Evolutionary conservation across 768 basidiomycete species (phyloP).

Genomic region (Termitomyces bulborhizus): DNA sequence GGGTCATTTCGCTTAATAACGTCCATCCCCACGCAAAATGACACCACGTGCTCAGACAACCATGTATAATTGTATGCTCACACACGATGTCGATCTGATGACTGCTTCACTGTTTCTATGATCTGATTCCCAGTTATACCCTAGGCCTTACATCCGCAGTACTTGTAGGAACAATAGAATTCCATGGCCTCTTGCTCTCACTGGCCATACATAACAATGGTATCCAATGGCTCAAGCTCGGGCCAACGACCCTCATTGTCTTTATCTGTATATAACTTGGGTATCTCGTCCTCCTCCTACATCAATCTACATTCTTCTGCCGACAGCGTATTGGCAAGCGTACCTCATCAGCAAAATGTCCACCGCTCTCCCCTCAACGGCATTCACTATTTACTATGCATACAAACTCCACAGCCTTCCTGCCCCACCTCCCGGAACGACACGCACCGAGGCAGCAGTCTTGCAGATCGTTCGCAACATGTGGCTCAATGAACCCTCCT

Average conservation of each 20-base stretch:
- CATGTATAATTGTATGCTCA: no score
- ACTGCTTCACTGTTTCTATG: no score
- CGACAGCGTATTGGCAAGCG: neutral
- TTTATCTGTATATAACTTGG: neutral
- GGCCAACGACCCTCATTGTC: neutral
- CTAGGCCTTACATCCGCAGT: no score
- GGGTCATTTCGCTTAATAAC: no score
- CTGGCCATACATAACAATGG: no score
- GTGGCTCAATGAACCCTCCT: neutral
- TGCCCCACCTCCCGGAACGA: neutral
- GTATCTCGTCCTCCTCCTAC: neutral
- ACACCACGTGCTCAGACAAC: no score
- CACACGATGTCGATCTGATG: no score
- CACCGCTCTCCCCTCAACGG: neutral
- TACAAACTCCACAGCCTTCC: neutral
- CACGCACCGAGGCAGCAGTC: neutral
- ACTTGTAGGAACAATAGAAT: no score
- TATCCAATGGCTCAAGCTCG: neutral
- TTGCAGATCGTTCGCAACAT: neutral
- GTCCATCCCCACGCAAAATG: no score
- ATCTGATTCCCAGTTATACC: no score
- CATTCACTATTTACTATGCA: neutral
- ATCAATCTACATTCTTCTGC: neutral
- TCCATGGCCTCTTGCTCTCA: no score
- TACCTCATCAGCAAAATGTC: neutral